Evolutionary conservation across 768 basidiomycete species (phyloP).

Genomic region (Suillus hirtellus): DNA sequence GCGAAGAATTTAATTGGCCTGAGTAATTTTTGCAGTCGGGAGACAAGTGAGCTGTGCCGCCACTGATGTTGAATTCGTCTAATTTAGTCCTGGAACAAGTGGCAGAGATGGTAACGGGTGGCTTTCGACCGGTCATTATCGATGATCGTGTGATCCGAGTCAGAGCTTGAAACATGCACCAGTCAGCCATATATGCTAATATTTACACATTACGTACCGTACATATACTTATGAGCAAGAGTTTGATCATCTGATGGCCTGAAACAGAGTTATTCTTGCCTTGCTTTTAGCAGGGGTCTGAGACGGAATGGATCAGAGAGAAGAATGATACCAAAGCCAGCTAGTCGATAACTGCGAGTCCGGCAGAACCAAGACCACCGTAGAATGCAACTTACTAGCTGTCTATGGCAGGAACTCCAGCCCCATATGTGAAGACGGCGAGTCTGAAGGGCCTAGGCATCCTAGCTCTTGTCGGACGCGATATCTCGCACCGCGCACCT

Average conservation of each 20-base stretch:
- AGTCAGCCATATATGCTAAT: neutral
- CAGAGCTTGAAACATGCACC: neutral
- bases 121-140: neutral
- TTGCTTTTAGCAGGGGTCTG: neutral
- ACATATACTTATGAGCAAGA: neutral
- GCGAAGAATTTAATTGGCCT: constrained; percentile 18
- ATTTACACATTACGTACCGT: neutral
- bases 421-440: neutral
- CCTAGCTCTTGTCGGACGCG: neutral
- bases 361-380: neutral
- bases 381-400: neutral
- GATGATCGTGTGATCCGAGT: neutral
- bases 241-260: neutral
- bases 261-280: neutral
- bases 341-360: neutral
- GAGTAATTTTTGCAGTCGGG: constrained; percentile 23
- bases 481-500: neutral
- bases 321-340: neutral
- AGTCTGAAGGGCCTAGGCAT: neutral
- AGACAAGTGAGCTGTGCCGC: neutral
- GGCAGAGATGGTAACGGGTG: constrained; percentile 27
- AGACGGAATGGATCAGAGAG: neutral
- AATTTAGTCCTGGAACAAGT: constrained; percentile 15
- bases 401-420: neutral
- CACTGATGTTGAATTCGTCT: neutral